Evolutionary conservation across 805 yeast species (phyloP).

Genomic region (Wickerhamomyces alni): DNA sequence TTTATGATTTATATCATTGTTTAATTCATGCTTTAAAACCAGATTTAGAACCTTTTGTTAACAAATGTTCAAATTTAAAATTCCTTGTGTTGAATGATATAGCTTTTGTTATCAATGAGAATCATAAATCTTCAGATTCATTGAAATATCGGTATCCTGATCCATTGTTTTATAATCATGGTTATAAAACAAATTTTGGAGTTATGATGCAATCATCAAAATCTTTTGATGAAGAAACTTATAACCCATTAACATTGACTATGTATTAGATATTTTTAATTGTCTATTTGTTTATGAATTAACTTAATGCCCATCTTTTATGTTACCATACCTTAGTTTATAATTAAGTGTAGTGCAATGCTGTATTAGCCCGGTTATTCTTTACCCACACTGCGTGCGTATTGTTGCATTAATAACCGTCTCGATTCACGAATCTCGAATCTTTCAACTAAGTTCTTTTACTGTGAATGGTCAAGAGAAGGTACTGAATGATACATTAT

Average conservation of each 20-base stretch:
- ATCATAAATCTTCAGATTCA: no score
- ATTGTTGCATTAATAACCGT: no score
- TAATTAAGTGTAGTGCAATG: no score
- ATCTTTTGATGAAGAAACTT: not conserved
- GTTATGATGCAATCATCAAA: not conserved
- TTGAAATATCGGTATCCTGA: conserved; percentile 24
- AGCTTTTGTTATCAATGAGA: conserved; percentile 27
- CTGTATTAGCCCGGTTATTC: no score
- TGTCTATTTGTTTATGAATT: not conserved
- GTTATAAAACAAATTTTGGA: conserved; percentile 25
- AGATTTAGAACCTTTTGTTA: conserved; percentile 30
- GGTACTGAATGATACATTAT: no score
- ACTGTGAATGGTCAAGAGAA: no score
- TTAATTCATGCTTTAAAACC: conserved; percentile 31
- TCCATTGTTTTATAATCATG: conserved; percentile 30
- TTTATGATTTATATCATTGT: conserved; percentile 29
- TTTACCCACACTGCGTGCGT: no score
- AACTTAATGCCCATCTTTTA: no score
- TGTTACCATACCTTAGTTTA: no score
- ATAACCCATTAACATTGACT: not conserved
- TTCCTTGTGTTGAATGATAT: conserved; percentile 35
- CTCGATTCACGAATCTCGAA: no score
- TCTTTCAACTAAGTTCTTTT: no score
- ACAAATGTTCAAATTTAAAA: conserved; percentile 27
- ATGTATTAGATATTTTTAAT: not conserved